Conservation (phyloP, 306 rosid species). For the Corylus americana region DNA sequence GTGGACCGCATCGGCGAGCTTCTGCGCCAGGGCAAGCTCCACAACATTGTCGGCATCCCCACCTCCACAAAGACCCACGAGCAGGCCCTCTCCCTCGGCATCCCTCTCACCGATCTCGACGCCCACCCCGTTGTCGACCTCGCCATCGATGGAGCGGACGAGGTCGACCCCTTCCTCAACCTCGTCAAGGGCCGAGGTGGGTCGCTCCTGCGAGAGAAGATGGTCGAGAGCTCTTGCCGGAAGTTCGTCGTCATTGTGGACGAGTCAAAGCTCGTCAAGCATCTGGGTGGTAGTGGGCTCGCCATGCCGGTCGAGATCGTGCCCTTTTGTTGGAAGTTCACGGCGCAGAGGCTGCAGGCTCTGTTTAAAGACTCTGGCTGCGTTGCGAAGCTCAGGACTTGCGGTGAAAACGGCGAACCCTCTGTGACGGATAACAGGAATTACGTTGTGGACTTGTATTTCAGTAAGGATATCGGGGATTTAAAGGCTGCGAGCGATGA, state of each 20-base stretch:
- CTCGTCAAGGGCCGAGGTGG: constrained; percentile 91
- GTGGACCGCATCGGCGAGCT: constrained; percentile 81
- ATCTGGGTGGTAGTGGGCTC: constrained; percentile 68
- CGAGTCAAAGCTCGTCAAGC: constrained; percentile 70
- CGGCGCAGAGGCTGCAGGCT: constrained; percentile 48
- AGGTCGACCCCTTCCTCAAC: constrained; percentile 73
- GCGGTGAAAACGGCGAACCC: constrained; percentile 42
- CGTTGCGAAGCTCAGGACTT: constrained; percentile 61
- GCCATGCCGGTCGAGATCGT: constrained; percentile 89
- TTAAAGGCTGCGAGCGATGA: constrained; percentile 71
- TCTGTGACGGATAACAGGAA: constrained; percentile 80
- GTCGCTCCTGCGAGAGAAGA: constrained; percentile 75
- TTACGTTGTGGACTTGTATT: constrained; percentile 72
- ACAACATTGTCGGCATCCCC: constrained; percentile 71
- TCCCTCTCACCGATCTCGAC: constrained; percentile 77
- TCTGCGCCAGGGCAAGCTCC: constrained; percentile 62
- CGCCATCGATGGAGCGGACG: constrained; percentile 92
- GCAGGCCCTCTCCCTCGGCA: constrained; percentile 67
- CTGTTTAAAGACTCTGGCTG: constrained; percentile 63
- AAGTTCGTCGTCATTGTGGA: constrained; percentile 80
- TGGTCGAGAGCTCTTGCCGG: constrained; percentile 76
- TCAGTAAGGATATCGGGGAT: constrained; percentile 68
- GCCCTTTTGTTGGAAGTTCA: constrained; percentile 77
- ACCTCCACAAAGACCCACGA: constrained; percentile 76
- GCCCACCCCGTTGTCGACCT: constrained; percentile 69